Evolutionary conservation across 768 basidiomycete genomes (phyloP), one percentile per base, ranked within the genome.

Genomic region (Mycena venus): DNA sequence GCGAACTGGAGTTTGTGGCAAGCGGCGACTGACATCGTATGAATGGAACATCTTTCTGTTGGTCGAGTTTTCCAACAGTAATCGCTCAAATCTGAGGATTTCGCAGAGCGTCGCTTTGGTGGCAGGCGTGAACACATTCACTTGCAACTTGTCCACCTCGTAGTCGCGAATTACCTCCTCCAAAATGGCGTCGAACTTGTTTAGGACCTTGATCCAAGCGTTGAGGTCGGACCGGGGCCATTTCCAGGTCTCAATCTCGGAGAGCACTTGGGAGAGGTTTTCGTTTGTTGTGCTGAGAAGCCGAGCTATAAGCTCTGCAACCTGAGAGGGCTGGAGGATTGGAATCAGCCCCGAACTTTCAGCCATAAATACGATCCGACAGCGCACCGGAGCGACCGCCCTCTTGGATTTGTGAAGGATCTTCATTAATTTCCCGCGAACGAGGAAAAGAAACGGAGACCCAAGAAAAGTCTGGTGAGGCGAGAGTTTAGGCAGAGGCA

Each of bases 161-260:
- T 99, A 98, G 83, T 94, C 92, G 73, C 88, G 88, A 82, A 98
- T 94, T 77, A 93, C 87, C 47, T 91, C 91, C 80, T 95, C 96
- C 77, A 99, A 89, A 76, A 98, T 91, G 72, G 87, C 86, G 86
- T 99, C 98, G 82, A 99, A 97, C 82, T 94, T 95, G 89, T 99
- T 98, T 59, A 99, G 91, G 70, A 97, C 95, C 81, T 93, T 93
- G 82, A 96, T 92, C 98, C 98, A 99, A 69, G 95, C 92, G 85
- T 98, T 96, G 73, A 99, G 90, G 87, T 99, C 98, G 68, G 97
- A 97, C 75, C 98, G 91, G 40, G 97, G 96, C 94, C 96, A 99
- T 82, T 90, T 93, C 98, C 98, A 99, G 5, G 88, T 82, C 78
- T 94, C 91, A 79, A 97, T 92, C 73, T 89, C 83, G 36, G 88